Conservation (phyloP, 345 rosid genomes). For the Syzygium aqueum region DNA sequence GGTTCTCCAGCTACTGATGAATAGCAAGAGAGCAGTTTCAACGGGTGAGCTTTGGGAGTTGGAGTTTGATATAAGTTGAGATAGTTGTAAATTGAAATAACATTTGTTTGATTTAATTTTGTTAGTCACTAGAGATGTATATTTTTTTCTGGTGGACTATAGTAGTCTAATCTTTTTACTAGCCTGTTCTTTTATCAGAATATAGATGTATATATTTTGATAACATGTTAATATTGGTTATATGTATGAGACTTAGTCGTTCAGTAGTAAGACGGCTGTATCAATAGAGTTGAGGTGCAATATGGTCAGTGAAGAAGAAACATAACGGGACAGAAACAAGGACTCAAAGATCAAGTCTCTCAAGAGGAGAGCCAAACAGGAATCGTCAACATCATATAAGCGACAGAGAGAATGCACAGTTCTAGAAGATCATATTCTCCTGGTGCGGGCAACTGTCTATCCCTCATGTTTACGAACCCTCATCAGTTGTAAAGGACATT, state of each 20-base stretch:
- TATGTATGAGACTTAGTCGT: too few relatives aligned
- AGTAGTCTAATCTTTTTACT: background rate
- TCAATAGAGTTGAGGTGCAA: too few relatives aligned
- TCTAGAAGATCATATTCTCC: background rate
- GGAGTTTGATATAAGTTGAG: background rate
- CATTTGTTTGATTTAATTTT: background rate
- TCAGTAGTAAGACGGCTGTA: too few relatives aligned
- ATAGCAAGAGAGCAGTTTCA: background rate
- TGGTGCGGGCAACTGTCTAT: background rate
- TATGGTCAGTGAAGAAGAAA: background rate
- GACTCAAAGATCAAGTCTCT: background rate
- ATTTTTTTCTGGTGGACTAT: background rate
- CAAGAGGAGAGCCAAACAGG: background rate
- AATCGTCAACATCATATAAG: background rate
- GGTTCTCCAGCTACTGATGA: background rate
- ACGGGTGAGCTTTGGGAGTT: background rate
- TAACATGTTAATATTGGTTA: too few relatives aligned
- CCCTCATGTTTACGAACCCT: background rate
- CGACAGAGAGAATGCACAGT: background rate
- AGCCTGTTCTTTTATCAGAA: background rate
- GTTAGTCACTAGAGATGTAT: background rate
- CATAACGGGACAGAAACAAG: background rate
- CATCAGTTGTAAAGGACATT: background rate
- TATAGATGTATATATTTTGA: too few relatives aligned
- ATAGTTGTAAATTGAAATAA: background rate